Evolutionary conservation across 1,284 basidiomycete genomes (phyloP), one percentile per base, ranked within the genome.

Genomic region (Kalmanozyma brasiliensis): DNA sequence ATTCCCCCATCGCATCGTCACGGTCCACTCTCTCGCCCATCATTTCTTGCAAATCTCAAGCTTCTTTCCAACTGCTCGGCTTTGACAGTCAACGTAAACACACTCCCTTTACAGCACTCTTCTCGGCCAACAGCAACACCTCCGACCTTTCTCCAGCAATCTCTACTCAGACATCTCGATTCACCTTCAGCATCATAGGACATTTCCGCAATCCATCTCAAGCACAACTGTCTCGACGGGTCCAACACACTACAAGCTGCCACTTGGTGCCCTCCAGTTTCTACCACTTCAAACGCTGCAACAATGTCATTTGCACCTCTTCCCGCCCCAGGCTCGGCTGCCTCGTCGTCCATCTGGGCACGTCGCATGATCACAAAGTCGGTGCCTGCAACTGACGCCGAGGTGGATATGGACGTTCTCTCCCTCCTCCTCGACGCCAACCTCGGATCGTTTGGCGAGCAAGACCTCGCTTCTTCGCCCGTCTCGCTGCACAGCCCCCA

Each of bases 331-430:
- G 46, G 26, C 17, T 24, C 38, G 1, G 49, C 30, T 16, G 36
- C 52, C 0, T 49, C 47, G 13, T 55, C 59, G 24, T 61, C 59
- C 20, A 60, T 69, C 34, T 69, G 66, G 66, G 48, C 60, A 1
- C 55, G 66, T 34, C 52, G 66, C 2, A 69, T 60, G 48, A 49
- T 52, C 41, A 53, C 44, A 30, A 69, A 64, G 26, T 36, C 52
- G 5, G 49, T 38, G 1, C 45, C 57, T 4, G 41, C 51, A 3
- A 49, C 19, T 6, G 47, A 59, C 1, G 44, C 36, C 32, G 60
- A 69, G 42, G 56, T 69, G 20, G 66, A 63, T 29, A 51, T 60
- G 52, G 63, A 69, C 43, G 61, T 69, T 13, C 56, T 63, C 8
- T 64, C 60, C 7, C 57, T 69, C 4, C 35, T 69, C 4, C 56